Evolutionary conservation across 2,329 filamentous ascomycete genomes (phyloP).

Genomic region (Knufia fluminis): DNA sequence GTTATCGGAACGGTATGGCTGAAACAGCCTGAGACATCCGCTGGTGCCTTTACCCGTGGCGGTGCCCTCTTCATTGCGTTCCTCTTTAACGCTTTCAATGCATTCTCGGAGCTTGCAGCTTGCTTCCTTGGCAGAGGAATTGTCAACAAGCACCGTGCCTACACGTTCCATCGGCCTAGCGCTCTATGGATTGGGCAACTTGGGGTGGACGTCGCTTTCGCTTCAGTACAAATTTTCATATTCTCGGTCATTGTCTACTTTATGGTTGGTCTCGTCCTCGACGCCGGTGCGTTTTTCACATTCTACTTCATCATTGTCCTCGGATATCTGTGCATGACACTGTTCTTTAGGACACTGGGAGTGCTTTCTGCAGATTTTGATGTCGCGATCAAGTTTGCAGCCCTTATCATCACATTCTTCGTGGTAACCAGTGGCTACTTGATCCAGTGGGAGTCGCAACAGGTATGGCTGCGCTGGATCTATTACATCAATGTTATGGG

Average conservation of each 20-base stretch:
- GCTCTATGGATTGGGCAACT: constrained; percentile 74
- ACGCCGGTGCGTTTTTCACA: constrained; percentile 68
- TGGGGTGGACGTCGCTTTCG: constrained; percentile 61
- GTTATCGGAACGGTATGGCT: constrained; percentile 73
- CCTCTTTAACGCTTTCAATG: constrained; percentile 79
- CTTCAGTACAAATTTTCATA: constrained; percentile 58
- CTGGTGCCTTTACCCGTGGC: constrained; percentile 70
- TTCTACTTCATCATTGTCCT: constrained; percentile 63
- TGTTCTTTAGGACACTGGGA: constrained; percentile 68
- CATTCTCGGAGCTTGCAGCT: constrained; percentile 65
- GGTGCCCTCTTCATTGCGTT: constrained; percentile 73
- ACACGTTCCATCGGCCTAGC: constrained; percentile 72
- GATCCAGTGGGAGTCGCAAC: constrained; percentile 66
- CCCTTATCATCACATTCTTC: constrained; percentile 71
- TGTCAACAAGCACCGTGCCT: constrained; percentile 75
- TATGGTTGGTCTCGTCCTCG: constrained; percentile 60
- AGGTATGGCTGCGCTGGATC: constrained; percentile 72
- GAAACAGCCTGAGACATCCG: constrained; percentile 52
- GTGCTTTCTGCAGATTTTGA: constrained; percentile 73
- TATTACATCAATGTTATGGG: constrained; percentile 69
- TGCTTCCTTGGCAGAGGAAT: constrained; percentile 70
- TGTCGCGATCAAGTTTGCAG: constrained; percentile 73
- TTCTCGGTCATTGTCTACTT: constrained; percentile 73
- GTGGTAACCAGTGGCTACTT: constrained; percentile 74
- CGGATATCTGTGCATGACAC: constrained; percentile 62